Evolutionary conservation across 257 asterid species (phyloP).

Genomic region (Jasminum sambac): DNA sequence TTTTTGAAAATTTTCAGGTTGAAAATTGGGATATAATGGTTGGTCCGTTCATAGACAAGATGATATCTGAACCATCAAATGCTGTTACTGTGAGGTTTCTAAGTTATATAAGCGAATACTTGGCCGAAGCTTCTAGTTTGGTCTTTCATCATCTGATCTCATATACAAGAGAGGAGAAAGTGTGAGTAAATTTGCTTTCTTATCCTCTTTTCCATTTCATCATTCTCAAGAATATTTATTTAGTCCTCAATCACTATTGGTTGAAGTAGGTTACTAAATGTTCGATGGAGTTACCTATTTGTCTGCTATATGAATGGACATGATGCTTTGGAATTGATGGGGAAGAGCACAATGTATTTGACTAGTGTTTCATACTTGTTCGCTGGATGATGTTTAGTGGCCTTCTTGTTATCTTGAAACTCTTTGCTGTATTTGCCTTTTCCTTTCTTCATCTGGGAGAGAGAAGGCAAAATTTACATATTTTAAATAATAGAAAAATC

Average conservation of each 20-base stretch:
- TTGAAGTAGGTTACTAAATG: neutral
- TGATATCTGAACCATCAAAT: conserved; percentile 81
- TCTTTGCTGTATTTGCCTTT: neutral
- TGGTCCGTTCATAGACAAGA: conserved; percentile 70
- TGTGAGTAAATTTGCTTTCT: conserved; percentile 46
- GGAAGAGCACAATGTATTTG: neutral
- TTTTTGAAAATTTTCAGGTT: conserved; percentile 49
- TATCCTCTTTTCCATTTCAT: conserved; percentile 3
- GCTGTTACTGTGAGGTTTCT: conserved; percentile 75
- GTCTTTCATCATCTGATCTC: conserved; percentile 58
- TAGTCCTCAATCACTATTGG: neutral
- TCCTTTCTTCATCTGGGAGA: neutral
- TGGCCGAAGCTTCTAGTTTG: conserved; percentile 66
- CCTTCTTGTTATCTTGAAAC: neutral
- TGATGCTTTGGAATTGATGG: neutral
- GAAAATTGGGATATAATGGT: conserved; percentile 65
- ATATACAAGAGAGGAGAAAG: conserved; percentile 48
- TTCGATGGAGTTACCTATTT: neutral
- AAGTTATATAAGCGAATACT: conserved; percentile 75
- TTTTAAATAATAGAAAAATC: neutral
- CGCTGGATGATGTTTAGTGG: neutral
- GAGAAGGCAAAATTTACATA: neutral
- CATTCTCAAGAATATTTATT: neutral
- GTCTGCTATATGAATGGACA: neutral
- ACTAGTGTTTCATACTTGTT: neutral